Percentiles rank a stretch among this genome's conserved stretches.
phyloP scores from a whole-genome alignment of 1,139 yeast genomes.

The Pichia sp. region DNA sequence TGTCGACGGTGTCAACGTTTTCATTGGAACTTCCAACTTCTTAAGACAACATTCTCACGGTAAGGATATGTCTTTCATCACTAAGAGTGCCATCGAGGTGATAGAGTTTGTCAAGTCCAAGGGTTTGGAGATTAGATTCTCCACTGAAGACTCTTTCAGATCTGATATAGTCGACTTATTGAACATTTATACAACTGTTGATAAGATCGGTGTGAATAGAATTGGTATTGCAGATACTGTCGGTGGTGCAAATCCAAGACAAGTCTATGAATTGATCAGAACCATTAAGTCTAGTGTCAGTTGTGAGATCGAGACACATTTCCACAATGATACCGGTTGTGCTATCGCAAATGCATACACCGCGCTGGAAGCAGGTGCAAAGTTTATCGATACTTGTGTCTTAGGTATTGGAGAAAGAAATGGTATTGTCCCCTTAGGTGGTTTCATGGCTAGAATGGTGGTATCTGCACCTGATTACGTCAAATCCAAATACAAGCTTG shows the following conservation, averaged over 20 bases:
- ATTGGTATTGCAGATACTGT: constrained; percentile 59
- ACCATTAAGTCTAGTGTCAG: constrained; percentile 49
- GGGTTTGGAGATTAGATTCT: constrained; percentile 50
- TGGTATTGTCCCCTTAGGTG: constrained; percentile 55
- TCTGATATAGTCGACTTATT: constrained; percentile 51
- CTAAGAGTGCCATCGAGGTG: constrained; percentile 47
- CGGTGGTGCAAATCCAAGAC: constrained; percentile 57
- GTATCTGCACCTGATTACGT: constrained; percentile 55
- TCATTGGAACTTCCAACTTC: constrained; percentile 52
- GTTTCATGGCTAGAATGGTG: constrained; percentile 58
- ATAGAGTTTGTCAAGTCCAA: constrained; percentile 52
- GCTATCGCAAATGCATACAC: constrained; percentile 58
- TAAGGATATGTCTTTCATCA: constrained; percentile 48
- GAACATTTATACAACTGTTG: constrained; percentile 50
- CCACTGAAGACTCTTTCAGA: constrained; percentile 53
- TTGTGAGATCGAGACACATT: constrained; percentile 55
- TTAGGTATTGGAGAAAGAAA: constrained; percentile 57
- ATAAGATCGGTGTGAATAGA: constrained; percentile 52
- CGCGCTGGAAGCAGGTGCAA: constrained; percentile 57
- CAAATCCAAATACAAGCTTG: constrained; percentile 46
- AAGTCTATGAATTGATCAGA: constrained; percentile 51
- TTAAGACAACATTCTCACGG: constrained; percentile 47
- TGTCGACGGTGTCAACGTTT: constrained; percentile 55
- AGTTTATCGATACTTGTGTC: constrained; percentile 49
- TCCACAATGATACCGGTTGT: constrained; percentile 58